phyloP scores from a whole-genome alignment of 2,329 filamentous ascomycete genomes.

The Aspergillus calidoustus region DNA sequence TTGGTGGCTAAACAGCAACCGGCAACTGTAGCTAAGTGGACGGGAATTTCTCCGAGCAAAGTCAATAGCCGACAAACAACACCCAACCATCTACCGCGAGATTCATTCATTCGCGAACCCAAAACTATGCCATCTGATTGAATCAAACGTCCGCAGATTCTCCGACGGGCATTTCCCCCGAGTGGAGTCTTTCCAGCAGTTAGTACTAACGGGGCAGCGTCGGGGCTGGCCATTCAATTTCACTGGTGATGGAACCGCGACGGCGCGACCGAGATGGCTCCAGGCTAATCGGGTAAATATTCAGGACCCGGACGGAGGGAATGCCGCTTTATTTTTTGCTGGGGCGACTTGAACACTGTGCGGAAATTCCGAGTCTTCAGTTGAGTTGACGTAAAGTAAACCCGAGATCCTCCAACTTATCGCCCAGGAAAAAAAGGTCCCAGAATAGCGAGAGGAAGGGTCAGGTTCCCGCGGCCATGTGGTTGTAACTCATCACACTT shows the following conservation, averaged over 20 bases:
- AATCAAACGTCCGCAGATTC: neutral
- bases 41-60: neutral
- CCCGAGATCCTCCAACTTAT: neutral
- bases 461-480: neutral
- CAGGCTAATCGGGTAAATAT: constrained; percentile 22
- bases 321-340: neutral
- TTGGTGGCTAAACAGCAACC: neutral
- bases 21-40: neutral
- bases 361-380: neutral
- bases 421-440: no score
- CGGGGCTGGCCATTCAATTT: no score
- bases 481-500: neutral
- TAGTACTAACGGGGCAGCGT: no score
- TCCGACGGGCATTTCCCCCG: neutral
- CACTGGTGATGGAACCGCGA: neutral
- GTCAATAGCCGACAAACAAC: neutral
- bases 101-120: no score
- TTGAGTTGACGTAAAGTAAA: neutral
- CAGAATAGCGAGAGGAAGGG: neutral
- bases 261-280: no score
- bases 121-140: neutral
- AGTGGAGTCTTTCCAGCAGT: neutral
- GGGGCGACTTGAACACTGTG: neutral
- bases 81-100: neutral
- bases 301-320: constrained; percentile 23